Evolutionary conservation across 2,329 filamentous ascomycete genomes (phyloP), one percentile per base, ranked within the genome.

Genomic region (Bipolaris cookei): DNA sequence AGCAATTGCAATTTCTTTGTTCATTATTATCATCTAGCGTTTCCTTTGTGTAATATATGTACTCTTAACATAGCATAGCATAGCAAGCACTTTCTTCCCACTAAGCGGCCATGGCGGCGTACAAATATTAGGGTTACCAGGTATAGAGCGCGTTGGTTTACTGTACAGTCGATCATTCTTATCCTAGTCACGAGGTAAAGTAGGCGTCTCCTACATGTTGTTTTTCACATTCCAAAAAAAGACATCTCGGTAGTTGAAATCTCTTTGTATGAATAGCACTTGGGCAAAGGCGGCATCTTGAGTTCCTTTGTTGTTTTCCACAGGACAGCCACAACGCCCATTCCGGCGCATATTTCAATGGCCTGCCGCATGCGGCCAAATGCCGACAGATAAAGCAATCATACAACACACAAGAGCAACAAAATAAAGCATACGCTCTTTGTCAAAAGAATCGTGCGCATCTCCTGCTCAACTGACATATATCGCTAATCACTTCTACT

Each of bases 291-390:
- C 8, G 25, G 25, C 25, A 10, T 28, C 8, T 3, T 28, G 8
- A 28, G 10, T 28, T 28, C 25, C 25, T 28, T 28, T 28, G 25
- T 28, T 28, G 25, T 28, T 5, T 13, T 20, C 35, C 25, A 3
- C 1, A 14, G 6, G 28, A 53, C 39, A 56, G 37, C 7, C 8
- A n/a, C 38, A 59, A 42, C 5, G 21, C 43, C 37, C 18, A 23
- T 55, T 54, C 25, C 38, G 47, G 41, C 28, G 46, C 32, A 18
- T 18, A 18, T 14, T 34, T 35, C 28, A 20, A 42, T 23, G 2
- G 38, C 43, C 10, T 48, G 14, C 54, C 59, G 59, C 43, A 60
- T 62, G 46, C 54, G 55, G 59, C 48, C 23, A 25, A 14, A 6
- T 4, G 11, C 25, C 25, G 25, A 28, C 25, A 28, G 8, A 28